These are phyloP conservation scores for Aspergillus sp. DNA, from an alignment of 2,329 filamentous ascomycete species.

Conservation along the genomic window DNA sequence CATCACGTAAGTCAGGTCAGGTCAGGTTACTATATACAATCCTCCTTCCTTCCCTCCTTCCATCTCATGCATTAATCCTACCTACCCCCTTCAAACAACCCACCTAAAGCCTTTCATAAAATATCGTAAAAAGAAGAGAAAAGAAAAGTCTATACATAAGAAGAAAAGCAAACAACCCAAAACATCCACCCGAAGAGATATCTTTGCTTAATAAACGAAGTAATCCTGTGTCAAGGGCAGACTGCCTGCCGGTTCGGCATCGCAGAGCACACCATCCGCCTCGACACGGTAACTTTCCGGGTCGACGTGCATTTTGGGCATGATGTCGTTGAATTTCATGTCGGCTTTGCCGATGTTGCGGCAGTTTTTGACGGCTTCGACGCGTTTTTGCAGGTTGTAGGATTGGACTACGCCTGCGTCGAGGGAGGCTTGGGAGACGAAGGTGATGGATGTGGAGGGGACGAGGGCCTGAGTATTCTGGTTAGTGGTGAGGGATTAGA, in stretches of 20 bases:
- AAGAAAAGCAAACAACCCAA: not conserved
- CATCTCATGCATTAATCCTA: not conserved
- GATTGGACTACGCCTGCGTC: conserved; percentile 64
- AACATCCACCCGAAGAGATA: not conserved
- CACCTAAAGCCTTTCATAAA: not conserved
- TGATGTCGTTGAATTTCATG: conserved; percentile 85
- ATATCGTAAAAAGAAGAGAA: not conserved
- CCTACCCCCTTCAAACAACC: not conserved
- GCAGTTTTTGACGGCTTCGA: conserved; percentile 78
- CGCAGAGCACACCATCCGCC: conserved; percentile 75
- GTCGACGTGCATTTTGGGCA: conserved; percentile 87
- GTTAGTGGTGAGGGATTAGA: not conserved
- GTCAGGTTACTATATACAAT: not conserved
- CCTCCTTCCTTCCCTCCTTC: not conserved
- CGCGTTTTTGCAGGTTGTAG: conserved; percentile 75
- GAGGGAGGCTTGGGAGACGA: conserved; percentile 75
- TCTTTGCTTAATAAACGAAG: conserved; percentile 21
- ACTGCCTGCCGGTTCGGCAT: conserved; percentile 68
- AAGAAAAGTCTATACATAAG: not conserved
- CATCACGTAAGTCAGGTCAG: not conserved
- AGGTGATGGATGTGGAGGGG: conserved; percentile 73
- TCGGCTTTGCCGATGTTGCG: conserved; percentile 75
- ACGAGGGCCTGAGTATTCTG: conserved; percentile 55
- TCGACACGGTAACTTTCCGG: conserved; percentile 86
- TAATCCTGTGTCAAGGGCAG: conserved; percentile 72